Percentiles rank a stretch among this genome's conserved stretches.
phyloP scores from a whole-genome alignment of 768 basidiomycete genomes.

The Termitomyces sp. region DNA sequence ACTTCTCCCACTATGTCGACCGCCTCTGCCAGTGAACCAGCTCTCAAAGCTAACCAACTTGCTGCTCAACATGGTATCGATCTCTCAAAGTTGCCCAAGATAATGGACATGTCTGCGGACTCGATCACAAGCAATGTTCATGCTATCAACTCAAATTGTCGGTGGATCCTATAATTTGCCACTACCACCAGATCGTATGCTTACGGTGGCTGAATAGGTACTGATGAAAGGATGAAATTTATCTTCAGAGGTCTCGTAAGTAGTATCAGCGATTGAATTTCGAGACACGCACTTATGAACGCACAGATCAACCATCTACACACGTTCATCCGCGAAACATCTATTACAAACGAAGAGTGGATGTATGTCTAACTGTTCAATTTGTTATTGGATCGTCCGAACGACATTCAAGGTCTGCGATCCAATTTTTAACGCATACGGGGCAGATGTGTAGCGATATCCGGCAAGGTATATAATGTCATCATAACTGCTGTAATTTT shows the following conservation, averaged over 20 bases:
- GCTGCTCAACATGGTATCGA: slow-evolving; percentile 34
- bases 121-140: slow-evolving; percentile 28
- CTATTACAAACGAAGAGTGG: slow-evolving; percentile 85
- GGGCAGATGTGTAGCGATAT: slow-evolving; percentile 73
- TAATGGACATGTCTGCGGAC: slow-evolving; percentile 37
- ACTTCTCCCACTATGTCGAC: slow-evolving; percentile 3
- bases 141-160: slow-evolving; percentile 11
- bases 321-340: slow-evolving; percentile 69
- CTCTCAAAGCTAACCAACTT: slow-evolving; percentile 27
- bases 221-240: slow-evolving; percentile 40
- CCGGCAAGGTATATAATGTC: slow-evolving; percentile 42
- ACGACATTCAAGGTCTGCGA: slow-evolving; percentile 39
- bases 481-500: not conserved
- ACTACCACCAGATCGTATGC: not conserved
- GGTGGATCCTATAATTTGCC: not conserved
- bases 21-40: slow-evolving; percentile 15
- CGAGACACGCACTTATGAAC: not conserved
- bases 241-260: slow-evolving; percentile 41
- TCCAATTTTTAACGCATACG: slow-evolving; percentile 72
- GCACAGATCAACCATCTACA: slow-evolving; percentile 66
- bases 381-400: not conserved
- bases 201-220: slow-evolving; percentile 20
- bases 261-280: slow-evolving; percentile 8
- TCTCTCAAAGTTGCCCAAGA: slow-evolving; percentile 37
- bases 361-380: slow-evolving; percentile 38